Conservation (phyloP, 495 filamentous ascomycete species). For the Entonaema liquescens region DNA sequence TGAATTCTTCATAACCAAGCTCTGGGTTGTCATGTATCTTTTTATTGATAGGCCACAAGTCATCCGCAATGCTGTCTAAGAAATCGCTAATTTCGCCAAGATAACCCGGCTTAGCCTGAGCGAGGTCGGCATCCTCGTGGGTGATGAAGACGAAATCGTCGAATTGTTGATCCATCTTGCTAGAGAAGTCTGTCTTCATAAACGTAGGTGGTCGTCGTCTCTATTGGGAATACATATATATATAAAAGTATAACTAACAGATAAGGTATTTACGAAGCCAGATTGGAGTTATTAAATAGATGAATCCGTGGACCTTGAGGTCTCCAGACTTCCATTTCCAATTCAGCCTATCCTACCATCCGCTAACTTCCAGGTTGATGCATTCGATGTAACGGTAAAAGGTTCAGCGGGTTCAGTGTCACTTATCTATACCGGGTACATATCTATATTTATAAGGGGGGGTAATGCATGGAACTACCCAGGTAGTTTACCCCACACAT, state of each 20-base stretch:
- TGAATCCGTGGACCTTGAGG: slow-evolving; percentile 28
- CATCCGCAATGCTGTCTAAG: slow-evolving; percentile 48
- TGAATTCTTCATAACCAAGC: slow-evolving; percentile 64
- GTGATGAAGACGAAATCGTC: slow-evolving; percentile 44
- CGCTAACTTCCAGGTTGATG: neutral
- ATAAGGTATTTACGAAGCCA: neutral
- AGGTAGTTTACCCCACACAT: slow-evolving; percentile 24
- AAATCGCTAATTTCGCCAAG: slow-evolving; percentile 49
- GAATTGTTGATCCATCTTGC: slow-evolving; percentile 26
- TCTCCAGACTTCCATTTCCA: slow-evolving; percentile 13
- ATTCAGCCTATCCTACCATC: slow-evolving; percentile 27
- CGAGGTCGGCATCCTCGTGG: slow-evolving; percentile 33
- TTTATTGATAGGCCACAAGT: slow-evolving; percentile 54
- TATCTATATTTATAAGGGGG: neutral
- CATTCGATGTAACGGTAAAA: neutral
- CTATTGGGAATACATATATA: neutral
- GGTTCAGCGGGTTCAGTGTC: neutral
- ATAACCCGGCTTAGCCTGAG: slow-evolving; percentile 23
- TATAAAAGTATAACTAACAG: neutral
- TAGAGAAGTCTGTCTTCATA: neutral
- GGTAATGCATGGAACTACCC: neutral
- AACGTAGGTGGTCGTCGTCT: neutral
- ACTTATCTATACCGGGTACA: neutral
- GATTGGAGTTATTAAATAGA: slow-evolving; percentile 7
- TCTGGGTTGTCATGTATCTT: slow-evolving; percentile 71